These are phyloP conservation scores for Ochromonadaceae sp. DNA, from an alignment of 352 stramenopile species.

Conservation along the genomic window DNA sequence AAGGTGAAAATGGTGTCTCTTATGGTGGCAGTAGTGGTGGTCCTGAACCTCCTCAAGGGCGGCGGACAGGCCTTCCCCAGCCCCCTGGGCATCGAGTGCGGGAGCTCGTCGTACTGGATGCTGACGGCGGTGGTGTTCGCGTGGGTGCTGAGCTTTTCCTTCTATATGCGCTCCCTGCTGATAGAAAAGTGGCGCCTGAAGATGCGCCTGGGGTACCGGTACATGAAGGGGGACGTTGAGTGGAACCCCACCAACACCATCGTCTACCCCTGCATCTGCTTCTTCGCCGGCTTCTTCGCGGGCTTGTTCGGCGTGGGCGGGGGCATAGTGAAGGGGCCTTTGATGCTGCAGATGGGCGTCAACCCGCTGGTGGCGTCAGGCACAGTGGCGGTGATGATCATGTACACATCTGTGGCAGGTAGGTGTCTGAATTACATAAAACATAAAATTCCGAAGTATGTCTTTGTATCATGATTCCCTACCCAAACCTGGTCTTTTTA, in stretches of 20 bases:
- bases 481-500: too few species aligned
- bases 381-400: slow-evolving; percentile 73
- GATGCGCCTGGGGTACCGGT: slow-evolving; percentile 50
- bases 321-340: slow-evolving; percentile 87
- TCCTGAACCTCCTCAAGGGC: slow-evolving; percentile 79
- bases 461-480: too few species aligned
- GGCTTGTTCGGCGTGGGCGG: slow-evolving; percentile 86
- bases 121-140: slow-evolving; percentile 37
- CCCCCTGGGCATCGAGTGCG: slow-evolving; percentile 80
- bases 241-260: slow-evolving; percentile 74
- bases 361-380: slow-evolving; percentile 60
- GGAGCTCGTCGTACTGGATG: slow-evolving; percentile 72
- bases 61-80: slow-evolving; percentile 60
- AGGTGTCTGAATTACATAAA: too few species aligned
- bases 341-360: slow-evolving; percentile 94
- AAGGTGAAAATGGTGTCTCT: slow-evolving; percentile 60
- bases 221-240: slow-evolving; percentile 82
- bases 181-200: slow-evolving; percentile 22
- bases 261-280: slow-evolving; percentile 76
- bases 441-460: too few species aligned
- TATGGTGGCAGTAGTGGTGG: slow-evolving; percentile 50
- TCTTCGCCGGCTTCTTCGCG: slow-evolving; percentile 76
- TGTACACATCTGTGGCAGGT: slow-evolving; percentile 73
- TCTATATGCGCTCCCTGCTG: slow-evolving; percentile 38
- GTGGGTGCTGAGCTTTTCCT: slow-evolving; percentile 38